Base-by-base conservation (phyloP, 225 moss, liverwort and hornwort genomes). In the Anthoceros angustus region DNA sequence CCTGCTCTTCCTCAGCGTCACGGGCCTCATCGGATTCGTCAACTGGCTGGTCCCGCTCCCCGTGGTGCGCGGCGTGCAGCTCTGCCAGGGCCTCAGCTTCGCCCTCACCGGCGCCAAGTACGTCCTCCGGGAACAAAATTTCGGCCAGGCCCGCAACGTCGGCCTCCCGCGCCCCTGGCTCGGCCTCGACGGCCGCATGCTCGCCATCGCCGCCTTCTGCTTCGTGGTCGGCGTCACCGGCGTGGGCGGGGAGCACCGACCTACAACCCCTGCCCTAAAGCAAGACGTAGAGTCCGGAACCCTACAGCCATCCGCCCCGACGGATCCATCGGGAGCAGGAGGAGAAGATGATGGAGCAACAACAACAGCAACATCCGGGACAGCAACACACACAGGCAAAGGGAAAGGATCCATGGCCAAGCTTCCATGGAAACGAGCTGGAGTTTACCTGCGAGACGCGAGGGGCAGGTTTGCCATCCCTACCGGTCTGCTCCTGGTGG, bases 141-240 rank as follows among this genome's bases (percentile, higher is more conserved):
- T 91, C 40, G 40, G 68, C 10, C 80, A 66, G 49, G 62, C 4
- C 32, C 32, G 66, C 5, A 88, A 85, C 63, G 43, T 68, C 15
- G 70, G 65, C 26, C 75, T 72, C 8, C 9, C 26, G 15, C 81
- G 94, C 10, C 14, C 66, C 8, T 94, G 94, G 94, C 26, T 86
- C 25, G 94, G 90, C 12, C 41, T 72, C 25, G 94, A 91, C 72
- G 79, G 91, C 50, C 71, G 72, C 42, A 18, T 84, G 2, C 74
- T 95, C 4, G 94, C 91, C 12, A 50, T 91, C 0, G 12, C 40
- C 5, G 82, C 85, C 0, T 61, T 95, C 25, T 46, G 70, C 12
- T 91, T 91, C 64, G 71, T 95, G 25, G 40, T 91, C 8, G 62
- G 90, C 20, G 71, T 88, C 11, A 88, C 80, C 24, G 88, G 94